These are phyloP conservation scores for Suillus decipiens DNA, from an alignment of 768 basidiomycete genomes.

Conservation along the genomic window DNA sequence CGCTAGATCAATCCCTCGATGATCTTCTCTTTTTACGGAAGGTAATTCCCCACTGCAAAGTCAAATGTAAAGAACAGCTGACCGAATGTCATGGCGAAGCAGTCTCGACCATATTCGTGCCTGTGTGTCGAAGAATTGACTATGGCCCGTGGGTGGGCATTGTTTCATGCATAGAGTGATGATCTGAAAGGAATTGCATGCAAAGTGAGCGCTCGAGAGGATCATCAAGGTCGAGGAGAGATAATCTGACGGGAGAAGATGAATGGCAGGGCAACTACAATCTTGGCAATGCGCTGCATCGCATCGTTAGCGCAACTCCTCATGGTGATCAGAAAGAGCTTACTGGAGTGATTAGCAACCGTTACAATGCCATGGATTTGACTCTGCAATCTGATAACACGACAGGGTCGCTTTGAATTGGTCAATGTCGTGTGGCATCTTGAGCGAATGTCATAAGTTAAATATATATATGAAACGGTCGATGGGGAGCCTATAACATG, in stretches of 20 bases:
- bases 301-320: neutral
- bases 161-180: neutral
- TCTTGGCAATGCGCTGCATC: neutral
- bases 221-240: neutral
- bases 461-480: conserved; percentile 5
- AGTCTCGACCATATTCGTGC: neutral
- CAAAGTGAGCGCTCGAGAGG: no score
- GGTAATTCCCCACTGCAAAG: neutral
- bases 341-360: neutral
- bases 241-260: neutral
- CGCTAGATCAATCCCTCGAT: neutral
- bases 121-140: no score
- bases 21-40: neutral
- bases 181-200: neutral
- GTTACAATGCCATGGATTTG: neutral
- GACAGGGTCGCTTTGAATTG: conserved; percentile 53
- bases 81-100: neutral
- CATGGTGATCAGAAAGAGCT: neutral
- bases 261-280: neutral
- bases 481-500: conserved; percentile 8
- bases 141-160: no score
- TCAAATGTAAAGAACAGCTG: neutral
- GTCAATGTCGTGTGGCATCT: conserved; percentile 85
- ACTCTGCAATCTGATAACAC: neutral
- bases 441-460: conserved; percentile 77